Conservation (phyloP, 1,139 yeast genomes). For the Zygoascus hellenicus region DNA sequence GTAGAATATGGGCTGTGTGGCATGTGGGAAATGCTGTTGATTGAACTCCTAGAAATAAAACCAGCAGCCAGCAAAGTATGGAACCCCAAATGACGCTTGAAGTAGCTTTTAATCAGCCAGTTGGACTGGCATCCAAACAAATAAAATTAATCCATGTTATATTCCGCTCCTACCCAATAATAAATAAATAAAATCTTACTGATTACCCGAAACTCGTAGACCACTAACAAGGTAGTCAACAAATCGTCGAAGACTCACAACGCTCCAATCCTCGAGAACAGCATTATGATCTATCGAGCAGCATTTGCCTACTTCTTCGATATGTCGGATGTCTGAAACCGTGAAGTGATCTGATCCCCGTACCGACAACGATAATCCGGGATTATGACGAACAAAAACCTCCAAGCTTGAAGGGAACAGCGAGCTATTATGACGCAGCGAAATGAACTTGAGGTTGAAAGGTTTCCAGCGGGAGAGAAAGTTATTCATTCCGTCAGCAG, state of each 20-base stretch:
- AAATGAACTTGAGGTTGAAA: background rate
- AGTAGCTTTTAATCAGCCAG: too few species aligned
- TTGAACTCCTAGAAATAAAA: too few species aligned
- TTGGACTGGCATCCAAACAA: too few species aligned
- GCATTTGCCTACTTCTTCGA: conserved; percentile 13
- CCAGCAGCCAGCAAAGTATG: too few species aligned
- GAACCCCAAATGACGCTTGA: too few species aligned
- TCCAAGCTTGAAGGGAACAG: conserved; percentile 16
- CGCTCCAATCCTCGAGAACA: conserved; percentile 20
- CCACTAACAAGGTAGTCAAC: conserved; percentile 3
- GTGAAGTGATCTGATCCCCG: conserved; percentile 21
- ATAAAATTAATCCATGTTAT: too few species aligned
- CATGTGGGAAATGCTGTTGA: too few species aligned
- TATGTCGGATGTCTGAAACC: conserved; percentile 15
- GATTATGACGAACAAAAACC: conserved; percentile 3
- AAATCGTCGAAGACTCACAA: conserved; percentile 19
- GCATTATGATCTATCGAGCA: conserved; percentile 18
- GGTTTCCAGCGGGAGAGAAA: conserved; percentile 3
- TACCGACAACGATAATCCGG: conserved; percentile 11
- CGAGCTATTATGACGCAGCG: conserved; percentile 10
- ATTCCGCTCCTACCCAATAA: too few species aligned
- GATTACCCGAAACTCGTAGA: too few species aligned
- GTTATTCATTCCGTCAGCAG: conserved; percentile 9
- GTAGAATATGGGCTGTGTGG: too few species aligned
- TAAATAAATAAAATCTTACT: too few species aligned